Base-by-base conservation (phyloP, 1,284 basidiomycete genomes). In the Vanrija humicola region DNA sequence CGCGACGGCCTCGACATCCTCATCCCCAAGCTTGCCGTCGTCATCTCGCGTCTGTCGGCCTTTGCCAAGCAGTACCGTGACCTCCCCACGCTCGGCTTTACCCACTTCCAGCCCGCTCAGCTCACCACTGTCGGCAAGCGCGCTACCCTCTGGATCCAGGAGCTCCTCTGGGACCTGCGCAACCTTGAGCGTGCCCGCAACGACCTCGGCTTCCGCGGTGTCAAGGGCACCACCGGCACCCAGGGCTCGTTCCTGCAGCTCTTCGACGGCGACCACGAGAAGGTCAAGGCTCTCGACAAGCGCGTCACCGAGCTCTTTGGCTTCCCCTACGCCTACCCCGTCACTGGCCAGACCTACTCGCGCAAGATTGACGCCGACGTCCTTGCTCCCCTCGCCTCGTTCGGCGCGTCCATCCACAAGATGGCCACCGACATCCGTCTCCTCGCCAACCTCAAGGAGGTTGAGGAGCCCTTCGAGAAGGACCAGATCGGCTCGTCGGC, bases 41-140 rank as follows among this genome's bases (percentile, higher is more conserved):
- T 98, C 55, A 95, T 98, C 68, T 87, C 89, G 54, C 87, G 95
- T 34, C 83, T 98, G 40, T 81, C 91, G 18, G 73, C 78, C 0
- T 98, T 97, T 63, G 88, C 88, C 50, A 75, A 81, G 54, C 77
- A 82, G 65, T 85, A 93, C 72, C 83, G 84, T 25, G 87, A 84
- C 58, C 83, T 93, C 21, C 90, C 91, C 0, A 90, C 91, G 0
- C 83, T 99, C 43, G 96, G 96, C 1, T 98, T 97, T 80, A 99
- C 96, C 8, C 96, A 99, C 77, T 98, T 96, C 82, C 96, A 99
- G 77, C 94, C 96, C 5, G 96, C 96, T 7, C 96, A 99, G 78
- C 80, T 98, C 52, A 98, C 94, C 1, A 99, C 95, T 0, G 95
- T 99, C 42, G 96, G 96, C n/a, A 99, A 99, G 79, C 85, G 96